Evolutionary conservation across 331 rosid species (phyloP), one percentile per base, ranked within the genome.

Genomic region (Quercus phellos): DNA sequence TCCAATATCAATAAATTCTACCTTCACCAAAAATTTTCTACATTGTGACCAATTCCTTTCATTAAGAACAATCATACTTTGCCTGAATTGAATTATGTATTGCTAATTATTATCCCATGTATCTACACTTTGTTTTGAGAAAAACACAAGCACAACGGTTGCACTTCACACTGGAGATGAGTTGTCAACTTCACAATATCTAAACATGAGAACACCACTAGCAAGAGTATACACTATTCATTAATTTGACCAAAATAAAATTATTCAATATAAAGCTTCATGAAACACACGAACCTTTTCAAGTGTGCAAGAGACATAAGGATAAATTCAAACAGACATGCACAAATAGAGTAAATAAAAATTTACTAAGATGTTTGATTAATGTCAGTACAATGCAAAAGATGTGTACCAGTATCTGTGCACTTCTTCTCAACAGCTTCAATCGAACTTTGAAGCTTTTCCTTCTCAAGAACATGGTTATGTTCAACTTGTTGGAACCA

Each of bases 401-500:
- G 46, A 38, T 38, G 29, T 51, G 32, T 84, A 93, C 99, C 97
- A 71, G 85, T 86, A 71, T 84, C 94, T 17, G 5, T 70, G 68
- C 91, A 89, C 84, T 91, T 95, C 79, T 90, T 88, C 81, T 87
- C 94, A 64, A 90, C 82, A 61, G 88, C 75, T 74, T 89, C 92
- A 56, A 92, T 66, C 35, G 88, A 89, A 75, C 71, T 77, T 73
- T 78, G 90, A 76, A 92, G 90, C 70, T 84, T 88, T 63, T 92
- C 93, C 76, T 86, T 89, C 73, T 92, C 96, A 68, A 84, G 79
- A 26, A 82, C 63, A 76, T 75, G 78, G n/a, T 70, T 81, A 70
- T 91, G 90, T 82, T 89, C 93, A 26, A 75, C 75, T 77, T 82
- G 84, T 74, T 78, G 88, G 17, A 80, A 91, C 96, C 97, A 90